phyloP scores from a whole-genome alignment of 208 protist species.

The Angomonas ambiguus region DNA sequence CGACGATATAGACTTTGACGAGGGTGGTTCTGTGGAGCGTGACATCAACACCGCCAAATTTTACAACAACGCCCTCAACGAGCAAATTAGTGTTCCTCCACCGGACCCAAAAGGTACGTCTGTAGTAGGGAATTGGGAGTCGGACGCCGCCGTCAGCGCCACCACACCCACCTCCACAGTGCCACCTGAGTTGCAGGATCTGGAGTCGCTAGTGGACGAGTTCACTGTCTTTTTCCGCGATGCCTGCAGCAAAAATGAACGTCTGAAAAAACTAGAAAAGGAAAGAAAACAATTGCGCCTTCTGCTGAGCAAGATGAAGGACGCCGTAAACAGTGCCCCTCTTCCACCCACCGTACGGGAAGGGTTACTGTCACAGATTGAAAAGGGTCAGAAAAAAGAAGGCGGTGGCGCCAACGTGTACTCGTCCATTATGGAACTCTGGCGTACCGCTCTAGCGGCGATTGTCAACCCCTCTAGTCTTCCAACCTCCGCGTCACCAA shows the following conservation, averaged over 20 bases:
- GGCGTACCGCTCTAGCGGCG: background rate
- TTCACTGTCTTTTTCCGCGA: slow-evolving; percentile 51
- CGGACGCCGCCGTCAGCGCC: background rate
- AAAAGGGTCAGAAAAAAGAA: background rate
- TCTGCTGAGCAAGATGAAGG: background rate
- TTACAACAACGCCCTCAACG: slow-evolving; percentile 13
- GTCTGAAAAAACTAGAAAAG: slow-evolving; percentile 30
- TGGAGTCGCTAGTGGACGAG: slow-evolving; percentile 71
- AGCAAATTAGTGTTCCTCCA: slow-evolving; percentile 9
- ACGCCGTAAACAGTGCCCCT: background rate
- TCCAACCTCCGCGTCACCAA: background rate
- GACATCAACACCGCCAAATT: background rate
- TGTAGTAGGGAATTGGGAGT: background rate
- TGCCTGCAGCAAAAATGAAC: slow-evolving; percentile 31
- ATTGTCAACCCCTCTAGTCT: too few relatives aligned
- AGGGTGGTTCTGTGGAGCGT: background rate
- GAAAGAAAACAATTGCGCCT: slow-evolving; percentile 18
- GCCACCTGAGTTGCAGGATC: slow-evolving; percentile 51
- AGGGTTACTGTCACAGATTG: background rate
- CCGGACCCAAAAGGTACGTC: background rate
- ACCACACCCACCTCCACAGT: slow-evolving; percentile 15
- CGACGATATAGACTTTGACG: slow-evolving; percentile 39
- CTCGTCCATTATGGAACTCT: background rate
- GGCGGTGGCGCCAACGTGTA: background rate
- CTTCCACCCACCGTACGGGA: background rate